A percentile compares a stretch with the other conserved stretches of the same genome.
These are phyloP conservation scores for Leccinellum rugosiceps DNA, from an alignment of 768 basidiomycete genomes.

Conservation along the genomic window DNA sequence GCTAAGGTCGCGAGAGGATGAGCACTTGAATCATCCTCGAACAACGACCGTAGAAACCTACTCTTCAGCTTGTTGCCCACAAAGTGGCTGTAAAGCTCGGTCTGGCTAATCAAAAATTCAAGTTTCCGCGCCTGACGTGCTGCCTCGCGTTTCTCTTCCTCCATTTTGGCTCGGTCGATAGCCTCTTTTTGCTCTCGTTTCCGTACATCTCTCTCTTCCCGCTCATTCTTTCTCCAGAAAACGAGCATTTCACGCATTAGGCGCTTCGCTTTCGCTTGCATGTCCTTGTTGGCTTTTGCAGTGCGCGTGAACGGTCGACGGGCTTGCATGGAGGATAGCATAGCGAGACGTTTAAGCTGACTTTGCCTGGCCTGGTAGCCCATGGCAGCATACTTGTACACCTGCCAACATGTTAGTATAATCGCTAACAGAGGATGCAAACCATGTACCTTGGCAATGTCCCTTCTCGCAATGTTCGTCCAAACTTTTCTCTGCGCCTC, in stretches of 20 bases:
- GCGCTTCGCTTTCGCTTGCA: slow-evolving; percentile 80
- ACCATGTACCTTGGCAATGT: slow-evolving; percentile 69
- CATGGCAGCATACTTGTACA: slow-evolving; percentile 71
- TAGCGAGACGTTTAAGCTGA: slow-evolving; percentile 75
- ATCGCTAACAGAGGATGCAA: neutral
- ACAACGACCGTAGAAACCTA: slow-evolving; percentile 35
- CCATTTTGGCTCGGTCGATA: slow-evolving; percentile 77
- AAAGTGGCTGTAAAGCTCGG: slow-evolving; percentile 98
- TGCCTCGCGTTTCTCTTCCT: slow-evolving; percentile 92
- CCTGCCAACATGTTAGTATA: slow-evolving; percentile 41
- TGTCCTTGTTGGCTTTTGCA: slow-evolving; percentile 76
- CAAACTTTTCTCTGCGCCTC: slow-evolving; percentile 87
- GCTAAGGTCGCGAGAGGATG: slow-evolving; percentile 42
- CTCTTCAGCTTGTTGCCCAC: slow-evolving; percentile 95
- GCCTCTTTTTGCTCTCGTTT: slow-evolving; percentile 96
- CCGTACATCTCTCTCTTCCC: slow-evolving; percentile 89
- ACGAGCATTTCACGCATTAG: slow-evolving; percentile 95
- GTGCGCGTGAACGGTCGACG: slow-evolving; percentile 72
- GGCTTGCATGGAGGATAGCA: slow-evolving; percentile 71
- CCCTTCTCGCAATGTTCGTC: slow-evolving; percentile 82
- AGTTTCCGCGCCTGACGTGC: slow-evolving; percentile 93
- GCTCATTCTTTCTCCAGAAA: slow-evolving; percentile 98
- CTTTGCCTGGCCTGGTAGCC: slow-evolving; percentile 64
- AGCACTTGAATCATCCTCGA: slow-evolving; percentile 14
- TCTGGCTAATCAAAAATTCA: slow-evolving; percentile 98